Evolutionary conservation across 768 basidiomycete genomes (phyloP).

Genomic region (Coprinopsis strossmayeri): DNA sequence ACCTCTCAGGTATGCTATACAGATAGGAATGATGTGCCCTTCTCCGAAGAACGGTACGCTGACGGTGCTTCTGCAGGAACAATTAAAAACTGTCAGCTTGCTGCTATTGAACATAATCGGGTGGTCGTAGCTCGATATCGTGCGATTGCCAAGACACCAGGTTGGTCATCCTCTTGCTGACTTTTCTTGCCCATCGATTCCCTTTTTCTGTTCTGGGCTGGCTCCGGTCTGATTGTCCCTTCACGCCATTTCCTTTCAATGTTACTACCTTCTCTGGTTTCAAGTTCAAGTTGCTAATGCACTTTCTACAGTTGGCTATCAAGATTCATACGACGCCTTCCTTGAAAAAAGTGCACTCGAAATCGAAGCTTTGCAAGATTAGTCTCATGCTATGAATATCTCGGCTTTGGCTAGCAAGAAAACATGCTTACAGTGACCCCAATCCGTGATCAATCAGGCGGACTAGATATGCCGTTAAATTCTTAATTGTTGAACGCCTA

Average conservation of each 20-base stretch:
- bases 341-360: constrained; percentile 51
- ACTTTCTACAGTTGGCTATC: constrained; percentile 39
- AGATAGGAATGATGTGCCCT: background rate
- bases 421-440: no score
- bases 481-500: no score
- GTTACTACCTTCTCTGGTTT: background rate
- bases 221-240: background rate
- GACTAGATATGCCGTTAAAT: no score
- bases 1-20: constrained; percentile 60
- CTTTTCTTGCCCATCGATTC: background rate
- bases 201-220: no score
- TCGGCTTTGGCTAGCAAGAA: no score
- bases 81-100: constrained; percentile 77
- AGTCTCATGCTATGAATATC: background rate
- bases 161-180: constrained; percentile 24
- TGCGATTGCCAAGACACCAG: constrained; percentile 42
- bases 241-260: background rate
- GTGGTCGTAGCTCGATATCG: constrained; percentile 64
- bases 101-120: constrained; percentile 69
- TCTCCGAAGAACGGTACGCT: no score
- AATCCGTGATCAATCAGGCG: no score
- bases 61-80: constrained; percentile 67
- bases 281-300: background rate
- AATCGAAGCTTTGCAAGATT: constrained; percentile 65
- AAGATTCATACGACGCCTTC: constrained; percentile 54